Base-by-base conservation (phyloP, 129 eudicot species). In the Rutidosis leptorrhynchoides region DNA sequence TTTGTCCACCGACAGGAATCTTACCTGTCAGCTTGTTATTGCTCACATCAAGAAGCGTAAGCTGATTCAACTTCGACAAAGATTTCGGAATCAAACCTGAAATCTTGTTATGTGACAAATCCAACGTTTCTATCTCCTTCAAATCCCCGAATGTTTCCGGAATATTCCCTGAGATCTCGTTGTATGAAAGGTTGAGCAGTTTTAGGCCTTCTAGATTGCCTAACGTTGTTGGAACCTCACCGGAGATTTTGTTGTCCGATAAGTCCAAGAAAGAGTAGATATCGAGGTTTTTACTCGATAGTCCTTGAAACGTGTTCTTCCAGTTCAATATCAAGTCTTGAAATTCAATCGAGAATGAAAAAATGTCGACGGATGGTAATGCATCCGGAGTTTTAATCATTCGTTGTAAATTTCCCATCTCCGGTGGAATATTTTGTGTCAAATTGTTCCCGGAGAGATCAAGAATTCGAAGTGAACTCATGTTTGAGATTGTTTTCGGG, bases 261-360 rank as follows among this genome's bases (percentile, higher is more conserved):
- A 85, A 64, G 77, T 85, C 87, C 69, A 85, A 54, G 61, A 82
- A 71, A 37, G 87, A 73, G 89, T 86, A 80, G 56, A 86, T 78
- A 7, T 68, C 82, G 3, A 86, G 78, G 49, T 15, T 73, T n/a
- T 58, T 71, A 8, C 74, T 67, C 3, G 86, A 69, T 32, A 86
- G 16, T 28, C 82, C 88, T 71, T 62, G 94, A 27, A 74, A 63
- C 4, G 88, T 76, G 64, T 37, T 86, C 61, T 86, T 83, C 94
- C 94, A 86, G 77, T 83, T 86, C 28, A 57, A 7, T 7, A 37
- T 37, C 45, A 37, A 40, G 46, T 40, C 46, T 1, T 40, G 46
- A 2, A 12, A 40, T 16, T 40, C 46, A 5, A 40, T 72, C 14
- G 24, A 4, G 62, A 83, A 80, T 55, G 67, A 74, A 72, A 83